These are phyloP conservation scores for Takakia lepidozioides DNA, from an alignment of 225 moss, liverwort and hornwort genomes.

Conservation along the genomic window DNA sequence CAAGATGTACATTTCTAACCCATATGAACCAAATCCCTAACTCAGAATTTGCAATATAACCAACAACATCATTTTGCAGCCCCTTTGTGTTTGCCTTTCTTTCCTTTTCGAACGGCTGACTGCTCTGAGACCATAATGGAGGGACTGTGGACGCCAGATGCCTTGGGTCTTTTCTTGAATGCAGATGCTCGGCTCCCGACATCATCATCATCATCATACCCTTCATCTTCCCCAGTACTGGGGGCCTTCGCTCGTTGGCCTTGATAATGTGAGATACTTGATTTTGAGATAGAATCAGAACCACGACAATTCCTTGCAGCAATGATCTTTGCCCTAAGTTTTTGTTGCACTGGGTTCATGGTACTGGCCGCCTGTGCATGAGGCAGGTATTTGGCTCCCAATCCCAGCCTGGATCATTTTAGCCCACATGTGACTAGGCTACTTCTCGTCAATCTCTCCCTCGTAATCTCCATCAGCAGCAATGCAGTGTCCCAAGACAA, in stretches of 20 bases:
- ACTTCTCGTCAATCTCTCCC: too few relatives aligned
- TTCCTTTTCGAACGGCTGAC: conserved; percentile 10
- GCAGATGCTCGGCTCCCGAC: conserved; percentile 14
- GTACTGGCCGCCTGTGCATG: conserved; percentile 21
- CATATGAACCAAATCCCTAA: too few relatives aligned
- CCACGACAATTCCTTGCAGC: neutral
- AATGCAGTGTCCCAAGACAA: too few relatives aligned
- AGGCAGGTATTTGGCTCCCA: conserved; percentile 17
- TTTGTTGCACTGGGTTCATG: conserved; percentile 12
- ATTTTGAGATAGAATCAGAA: conserved; percentile 7
- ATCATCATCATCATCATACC: conserved; percentile 12
- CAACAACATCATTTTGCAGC: too few relatives aligned
- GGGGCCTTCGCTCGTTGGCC: too few relatives aligned
- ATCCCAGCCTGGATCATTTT: conserved; percentile 14
- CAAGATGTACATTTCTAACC: too few relatives aligned
- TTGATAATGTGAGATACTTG: too few relatives aligned
- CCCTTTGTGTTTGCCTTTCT: conserved; percentile 14
- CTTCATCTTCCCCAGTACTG: conserved; percentile 6
- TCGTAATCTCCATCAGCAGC: too few relatives aligned
- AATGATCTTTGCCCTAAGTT: conserved; percentile 15
- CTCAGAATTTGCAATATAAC: too few relatives aligned
- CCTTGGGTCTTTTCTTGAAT: conserved; percentile 17
- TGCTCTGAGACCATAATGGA: conserved; percentile 10
- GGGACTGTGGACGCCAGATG: conserved; percentile 9
- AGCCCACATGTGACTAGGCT: too few relatives aligned